Evolutionary conservation across 331 rosid genomes (phyloP).

Genomic region (Spiraea crenata): DNA sequence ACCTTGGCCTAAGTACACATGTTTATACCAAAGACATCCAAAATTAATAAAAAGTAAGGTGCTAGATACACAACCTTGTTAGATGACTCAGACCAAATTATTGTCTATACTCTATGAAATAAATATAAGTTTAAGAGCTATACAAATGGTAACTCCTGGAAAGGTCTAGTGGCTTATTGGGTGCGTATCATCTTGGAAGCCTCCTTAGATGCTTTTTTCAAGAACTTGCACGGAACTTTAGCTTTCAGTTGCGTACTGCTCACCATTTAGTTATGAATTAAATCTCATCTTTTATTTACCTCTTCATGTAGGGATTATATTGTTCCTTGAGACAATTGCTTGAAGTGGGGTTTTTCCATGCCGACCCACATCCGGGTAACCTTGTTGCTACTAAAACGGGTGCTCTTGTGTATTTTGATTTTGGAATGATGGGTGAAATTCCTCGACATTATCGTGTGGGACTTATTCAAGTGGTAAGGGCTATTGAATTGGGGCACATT

Average conservation of each 20-base stretch:
- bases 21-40: not conserved
- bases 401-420: constrained; percentile 88
- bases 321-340: constrained; percentile 95
- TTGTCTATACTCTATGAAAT: not conserved
- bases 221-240: not conserved
- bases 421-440: constrained; percentile 99
- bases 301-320: constrained; percentile 68
- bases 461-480: constrained; percentile 80
- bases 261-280: not conserved
- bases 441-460: constrained; percentile 94
- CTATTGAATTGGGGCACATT: not conserved
- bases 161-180: not conserved
- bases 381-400: constrained; percentile 80
- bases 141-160: not conserved
- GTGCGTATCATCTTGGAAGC: not conserved
- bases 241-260: not conserved
- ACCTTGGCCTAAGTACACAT: not conserved
- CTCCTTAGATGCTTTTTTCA: not conserved
- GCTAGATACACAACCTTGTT: not conserved
- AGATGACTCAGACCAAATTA: not conserved
- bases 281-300: constrained; percentile 16
- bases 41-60: not conserved
- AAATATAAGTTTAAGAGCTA: not conserved
- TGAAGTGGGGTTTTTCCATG: constrained; percentile 92
- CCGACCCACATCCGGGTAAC: constrained; percentile 99